phyloP scores from a whole-genome alignment of 768 basidiomycete species.

The Postia placenta region DNA sequence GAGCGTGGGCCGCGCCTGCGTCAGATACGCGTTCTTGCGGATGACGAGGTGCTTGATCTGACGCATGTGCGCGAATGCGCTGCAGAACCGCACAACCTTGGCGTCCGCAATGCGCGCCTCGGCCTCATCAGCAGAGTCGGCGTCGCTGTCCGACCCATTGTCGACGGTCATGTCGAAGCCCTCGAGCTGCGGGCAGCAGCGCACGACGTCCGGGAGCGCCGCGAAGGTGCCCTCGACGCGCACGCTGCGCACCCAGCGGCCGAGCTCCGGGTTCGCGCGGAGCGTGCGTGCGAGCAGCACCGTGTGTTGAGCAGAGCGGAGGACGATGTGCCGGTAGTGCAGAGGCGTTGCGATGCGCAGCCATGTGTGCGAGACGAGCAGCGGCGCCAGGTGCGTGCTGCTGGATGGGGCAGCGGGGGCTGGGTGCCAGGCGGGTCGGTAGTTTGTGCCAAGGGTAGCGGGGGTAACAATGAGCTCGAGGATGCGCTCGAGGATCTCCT shows the following conservation, averaged over 20 bases:
- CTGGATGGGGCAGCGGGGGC: constrained; percentile 1
- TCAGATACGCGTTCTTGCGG: constrained; percentile 54
- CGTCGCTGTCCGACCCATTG: background rate
- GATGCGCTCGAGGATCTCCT: constrained; percentile 44
- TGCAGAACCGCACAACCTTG: constrained; percentile 28
- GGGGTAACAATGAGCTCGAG: constrained; percentile 27
- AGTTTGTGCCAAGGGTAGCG: constrained; percentile 11
- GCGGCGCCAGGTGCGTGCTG: constrained; percentile 30
- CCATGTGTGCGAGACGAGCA: constrained; percentile 48
- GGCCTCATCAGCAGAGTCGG: background rate
- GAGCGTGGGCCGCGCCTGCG: constrained; percentile 38
- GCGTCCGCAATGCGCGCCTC: constrained; percentile 3
- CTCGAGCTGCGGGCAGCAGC: constrained; percentile 23
- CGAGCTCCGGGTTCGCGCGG: constrained; percentile 29
- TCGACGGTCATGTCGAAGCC: constrained; percentile 36
- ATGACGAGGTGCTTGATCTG: constrained; percentile 42
- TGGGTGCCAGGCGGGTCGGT: constrained; percentile 19
- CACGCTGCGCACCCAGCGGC: constrained; percentile 34
- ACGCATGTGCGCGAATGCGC: constrained; percentile 31
- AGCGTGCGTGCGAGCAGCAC: constrained; percentile 33
- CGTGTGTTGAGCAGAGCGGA: constrained; percentile 37
- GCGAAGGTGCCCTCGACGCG: constrained; percentile 36
- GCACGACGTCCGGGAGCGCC: constrained; percentile 34
- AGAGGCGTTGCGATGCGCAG: constrained; percentile 52
- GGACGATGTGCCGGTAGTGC: constrained; percentile 46